Evolutionary conservation across 1,284 basidiomycete species (phyloP).

Genomic region (Stygiomarasmius scandens): DNA sequence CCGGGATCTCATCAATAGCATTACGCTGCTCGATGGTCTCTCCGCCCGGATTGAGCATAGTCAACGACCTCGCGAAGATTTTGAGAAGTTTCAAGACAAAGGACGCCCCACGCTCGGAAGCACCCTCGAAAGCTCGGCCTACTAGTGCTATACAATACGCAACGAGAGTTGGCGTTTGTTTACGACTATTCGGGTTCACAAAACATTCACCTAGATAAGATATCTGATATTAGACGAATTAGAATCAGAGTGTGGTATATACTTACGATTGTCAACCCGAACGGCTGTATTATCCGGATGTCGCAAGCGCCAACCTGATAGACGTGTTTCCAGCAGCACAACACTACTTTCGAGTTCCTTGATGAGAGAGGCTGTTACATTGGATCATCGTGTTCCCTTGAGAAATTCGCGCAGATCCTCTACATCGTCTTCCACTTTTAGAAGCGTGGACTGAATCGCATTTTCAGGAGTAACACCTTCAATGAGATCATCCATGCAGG

Average conservation of each 20-base stretch:
- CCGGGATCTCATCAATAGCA: conserved; percentile 1
- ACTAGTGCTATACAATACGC: neutral
- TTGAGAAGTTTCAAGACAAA: neutral
- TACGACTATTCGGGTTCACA: neutral
- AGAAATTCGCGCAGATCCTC: neutral
- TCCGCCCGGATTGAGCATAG: neutral
- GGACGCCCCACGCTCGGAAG: neutral
- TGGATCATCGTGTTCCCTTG: neutral
- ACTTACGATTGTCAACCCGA: neutral
- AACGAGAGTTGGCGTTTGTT: neutral
- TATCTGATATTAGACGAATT: neutral
- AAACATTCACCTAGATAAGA: neutral
- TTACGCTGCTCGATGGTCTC: neutral
- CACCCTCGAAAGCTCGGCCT: neutral
- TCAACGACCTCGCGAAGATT: neutral
- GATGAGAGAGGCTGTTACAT: neutral
- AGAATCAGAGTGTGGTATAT: neutral
- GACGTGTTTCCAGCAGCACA: no score
- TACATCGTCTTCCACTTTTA: neutral
- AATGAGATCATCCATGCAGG: neutral
- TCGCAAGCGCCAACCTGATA: neutral
- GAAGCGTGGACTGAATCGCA: neutral
- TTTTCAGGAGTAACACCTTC: neutral
- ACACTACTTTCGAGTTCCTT: no score
- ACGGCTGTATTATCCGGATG: neutral